A percentile compares a stretch with the other conserved stretches of the same genome.
phyloP scores from a whole-genome alignment of 1,139 yeast species.

The Saccharomyces pastorianus region DNA sequence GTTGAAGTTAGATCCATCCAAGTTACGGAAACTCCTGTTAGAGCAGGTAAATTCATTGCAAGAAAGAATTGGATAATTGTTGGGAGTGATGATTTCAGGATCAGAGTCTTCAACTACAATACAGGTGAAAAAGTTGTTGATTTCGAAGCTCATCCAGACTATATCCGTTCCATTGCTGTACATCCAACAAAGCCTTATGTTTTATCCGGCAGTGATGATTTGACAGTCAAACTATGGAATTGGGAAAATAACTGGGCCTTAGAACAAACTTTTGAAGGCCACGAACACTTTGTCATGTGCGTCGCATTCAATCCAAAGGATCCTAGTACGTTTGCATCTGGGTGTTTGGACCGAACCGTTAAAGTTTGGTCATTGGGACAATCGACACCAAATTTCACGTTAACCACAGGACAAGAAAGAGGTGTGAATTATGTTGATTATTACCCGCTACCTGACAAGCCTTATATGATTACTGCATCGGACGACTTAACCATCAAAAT shows the following conservation, averaged over 20 bases:
- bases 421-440: slow-evolving; percentile 96
- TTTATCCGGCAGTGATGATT: slow-evolving; percentile 86
- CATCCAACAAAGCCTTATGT: slow-evolving; percentile 90
- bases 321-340: slow-evolving; percentile 94
- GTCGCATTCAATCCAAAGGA: slow-evolving; percentile 95
- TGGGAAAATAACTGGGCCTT: slow-evolving; percentile 92
- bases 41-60: slow-evolving; percentile 92
- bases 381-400: slow-evolving; percentile 81
- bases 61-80: slow-evolving; percentile 96
- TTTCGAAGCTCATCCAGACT: slow-evolving; percentile 97
- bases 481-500: slow-evolving; percentile 87
- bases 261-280: slow-evolving; percentile 91
- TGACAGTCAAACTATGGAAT: slow-evolving; percentile 89
- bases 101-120: slow-evolving; percentile 88
- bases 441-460: slow-evolving; percentile 95
- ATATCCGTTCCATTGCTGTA: slow-evolving; percentile 84
- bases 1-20: slow-evolving; percentile 63
- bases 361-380: slow-evolving; percentile 95
- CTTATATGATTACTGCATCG: slow-evolving; percentile 84
- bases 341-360: slow-evolving; percentile 91
- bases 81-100: slow-evolving; percentile 91
- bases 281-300: slow-evolving; percentile 90
- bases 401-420: slow-evolving; percentile 82
- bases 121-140: slow-evolving; percentile 91
- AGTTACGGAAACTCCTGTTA: slow-evolving; percentile 88